These are phyloP conservation scores for Pythium chondricola DNA, from an alignment of 352 stramenopile species.

Conservation along the genomic window DNA sequence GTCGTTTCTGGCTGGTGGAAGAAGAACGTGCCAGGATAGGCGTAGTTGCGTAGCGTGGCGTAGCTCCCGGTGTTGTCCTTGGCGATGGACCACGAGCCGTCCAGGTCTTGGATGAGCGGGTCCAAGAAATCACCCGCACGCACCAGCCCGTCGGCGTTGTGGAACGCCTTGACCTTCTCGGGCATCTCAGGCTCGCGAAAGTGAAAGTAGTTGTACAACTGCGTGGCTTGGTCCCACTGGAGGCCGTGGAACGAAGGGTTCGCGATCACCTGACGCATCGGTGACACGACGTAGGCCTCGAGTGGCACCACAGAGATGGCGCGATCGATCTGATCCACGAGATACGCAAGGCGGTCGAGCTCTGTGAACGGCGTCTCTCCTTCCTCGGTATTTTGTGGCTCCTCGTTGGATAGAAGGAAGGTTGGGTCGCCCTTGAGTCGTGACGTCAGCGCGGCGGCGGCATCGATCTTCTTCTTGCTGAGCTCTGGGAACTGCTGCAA, in stretches of 20 bases:
- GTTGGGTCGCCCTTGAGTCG: slow-evolving; percentile 64
- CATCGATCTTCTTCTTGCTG: slow-evolving; percentile 46
- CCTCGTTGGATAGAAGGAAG: slow-evolving; percentile 35
- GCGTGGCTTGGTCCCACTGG: slow-evolving; percentile 46
- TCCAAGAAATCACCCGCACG: slow-evolving; percentile 65
- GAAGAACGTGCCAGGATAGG: slow-evolving; percentile 54
- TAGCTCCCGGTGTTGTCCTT: slow-evolving; percentile 60
- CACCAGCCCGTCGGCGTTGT: slow-evolving; percentile 48
- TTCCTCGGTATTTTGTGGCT: slow-evolving; percentile 35
- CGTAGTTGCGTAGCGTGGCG: slow-evolving; percentile 56
- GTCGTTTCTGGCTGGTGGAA: slow-evolving; percentile 56
- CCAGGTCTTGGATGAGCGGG: slow-evolving; percentile 57
- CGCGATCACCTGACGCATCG: slow-evolving; percentile 54
- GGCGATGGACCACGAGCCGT: slow-evolving; percentile 50
- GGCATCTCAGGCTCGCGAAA: slow-evolving; percentile 59
- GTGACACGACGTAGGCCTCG: slow-evolving; percentile 64
- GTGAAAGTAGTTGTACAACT: slow-evolving; percentile 78
- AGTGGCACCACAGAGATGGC: slow-evolving; percentile 49
- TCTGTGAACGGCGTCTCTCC: slow-evolving; percentile 48
- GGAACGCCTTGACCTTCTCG: slow-evolving; percentile 47
- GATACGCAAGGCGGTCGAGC: slow-evolving; percentile 59
- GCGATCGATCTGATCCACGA: slow-evolving; percentile 66
- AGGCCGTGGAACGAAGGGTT: slow-evolving; percentile 70
- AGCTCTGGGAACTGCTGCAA: slow-evolving; percentile 77
- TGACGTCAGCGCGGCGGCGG: slow-evolving; percentile 34